A percentile compares a stretch with the other conserved stretches of the same genome.
phyloP scores from a whole-genome alignment of 1,139 yeast genomes.

The Lodderomyces theae region DNA sequence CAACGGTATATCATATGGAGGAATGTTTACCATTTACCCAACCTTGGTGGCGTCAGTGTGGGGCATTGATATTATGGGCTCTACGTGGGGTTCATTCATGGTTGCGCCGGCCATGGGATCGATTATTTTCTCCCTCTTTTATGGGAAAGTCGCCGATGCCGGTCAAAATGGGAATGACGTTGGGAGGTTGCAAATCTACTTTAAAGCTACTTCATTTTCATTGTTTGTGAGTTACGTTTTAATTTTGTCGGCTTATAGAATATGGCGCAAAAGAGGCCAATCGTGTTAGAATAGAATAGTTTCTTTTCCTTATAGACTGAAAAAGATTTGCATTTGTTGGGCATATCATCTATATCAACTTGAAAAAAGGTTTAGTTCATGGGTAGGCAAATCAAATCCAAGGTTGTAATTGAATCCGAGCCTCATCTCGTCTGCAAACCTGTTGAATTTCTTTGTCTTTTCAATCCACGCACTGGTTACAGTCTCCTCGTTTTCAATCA shows the following conservation, averaged over 20 bases:
- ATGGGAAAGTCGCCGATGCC: constrained; percentile 66
- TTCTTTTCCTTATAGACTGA: no score
- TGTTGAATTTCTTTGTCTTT: constrained; percentile 5
- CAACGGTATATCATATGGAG: constrained; percentile 78
- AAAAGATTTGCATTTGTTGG: no score
- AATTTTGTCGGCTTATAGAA: constrained; percentile 33
- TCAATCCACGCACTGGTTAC: constrained; percentile 14
- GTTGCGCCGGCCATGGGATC: constrained; percentile 91
- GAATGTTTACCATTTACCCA: constrained; percentile 81
- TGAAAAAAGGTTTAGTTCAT: not conserved
- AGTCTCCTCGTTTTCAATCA: constrained; percentile 5
- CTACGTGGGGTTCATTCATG: constrained; percentile 91
- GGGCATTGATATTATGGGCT: constrained; percentile 89
- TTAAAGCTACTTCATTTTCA: constrained; percentile 31
- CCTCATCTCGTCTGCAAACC: constrained; percentile 2
- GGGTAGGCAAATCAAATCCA: not conserved
- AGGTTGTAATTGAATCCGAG: constrained; percentile 1
- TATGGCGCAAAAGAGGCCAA: constrained; percentile 31
- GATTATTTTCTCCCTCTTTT: constrained; percentile 63
- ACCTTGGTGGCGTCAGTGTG: constrained; percentile 77
- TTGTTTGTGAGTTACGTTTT: constrained; percentile 31
- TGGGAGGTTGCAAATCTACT: constrained; percentile 21
- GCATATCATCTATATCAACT: no score
- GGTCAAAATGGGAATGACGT: constrained; percentile 7
- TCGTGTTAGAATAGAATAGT: not conserved